Percentiles rank a stretch among this genome's conserved stretches.
These are phyloP conservation scores for Phytopythium litorale DNA, from an alignment of 352 stramenopile genomes.

Conservation along the genomic window DNA sequence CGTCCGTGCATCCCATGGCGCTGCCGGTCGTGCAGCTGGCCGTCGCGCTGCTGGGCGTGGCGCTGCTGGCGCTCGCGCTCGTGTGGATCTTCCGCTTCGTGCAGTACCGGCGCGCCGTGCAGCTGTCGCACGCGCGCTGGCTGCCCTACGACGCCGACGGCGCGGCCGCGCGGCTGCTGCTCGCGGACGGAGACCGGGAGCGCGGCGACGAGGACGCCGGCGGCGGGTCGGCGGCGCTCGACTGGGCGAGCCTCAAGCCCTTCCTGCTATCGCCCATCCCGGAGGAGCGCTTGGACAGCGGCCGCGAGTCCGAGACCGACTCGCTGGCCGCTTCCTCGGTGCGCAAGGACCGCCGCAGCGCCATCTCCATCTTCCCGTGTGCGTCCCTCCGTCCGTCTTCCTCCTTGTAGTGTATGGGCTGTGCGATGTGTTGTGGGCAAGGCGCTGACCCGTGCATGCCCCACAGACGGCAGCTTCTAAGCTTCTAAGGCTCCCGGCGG, in stretches of 20 bases:
- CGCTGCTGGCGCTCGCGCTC: constrained; percentile 31
- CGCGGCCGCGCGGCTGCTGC: constrained; percentile 16
- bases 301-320: constrained; percentile 47
- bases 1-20: constrained; percentile 37
- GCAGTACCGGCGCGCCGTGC: constrained; percentile 56
- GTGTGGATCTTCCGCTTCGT: constrained; percentile 59
- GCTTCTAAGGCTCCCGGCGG: neutral
- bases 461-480: constrained; percentile 31
- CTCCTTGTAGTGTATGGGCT: neutral
- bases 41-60: constrained; percentile 32
- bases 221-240: constrained; percentile 10
- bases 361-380: constrained; percentile 46
- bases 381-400: constrained; percentile 7
- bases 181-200: neutral
- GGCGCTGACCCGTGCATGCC: neutral
- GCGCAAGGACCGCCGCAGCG: constrained; percentile 33
- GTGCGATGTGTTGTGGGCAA: no score
- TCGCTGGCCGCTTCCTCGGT: constrained; percentile 28
- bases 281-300: constrained; percentile 52
- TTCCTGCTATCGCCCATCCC: constrained; percentile 68
- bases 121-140: constrained; percentile 63
- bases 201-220: constrained; percentile 18
- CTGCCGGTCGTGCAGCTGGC: constrained; percentile 34
- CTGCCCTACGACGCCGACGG: constrained; percentile 36
- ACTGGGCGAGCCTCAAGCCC: constrained; percentile 51